A percentile compares a stretch with the other conserved stretches of the same genome.
phyloP scores from a whole-genome alignment of 129 eudicot species.

The Centaurea solstitialis region DNA sequence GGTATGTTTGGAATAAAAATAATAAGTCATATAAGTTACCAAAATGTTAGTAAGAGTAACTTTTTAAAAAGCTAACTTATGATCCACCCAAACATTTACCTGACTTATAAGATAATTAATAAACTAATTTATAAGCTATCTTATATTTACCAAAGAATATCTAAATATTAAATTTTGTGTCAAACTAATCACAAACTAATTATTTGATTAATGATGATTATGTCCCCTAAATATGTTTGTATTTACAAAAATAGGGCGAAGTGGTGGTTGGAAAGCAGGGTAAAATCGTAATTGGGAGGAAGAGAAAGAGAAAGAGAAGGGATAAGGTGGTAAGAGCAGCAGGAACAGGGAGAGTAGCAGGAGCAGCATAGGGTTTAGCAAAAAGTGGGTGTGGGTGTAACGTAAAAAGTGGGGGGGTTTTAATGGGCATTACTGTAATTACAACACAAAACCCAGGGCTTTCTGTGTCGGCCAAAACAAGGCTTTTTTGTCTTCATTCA shows the following conservation, averaged over 20 bases:
- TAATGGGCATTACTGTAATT: conserved; percentile 31
- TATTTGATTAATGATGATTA: not conserved
- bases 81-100: too few relatives aligned
- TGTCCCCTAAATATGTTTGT: not conserved
- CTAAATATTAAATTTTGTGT: not conserved
- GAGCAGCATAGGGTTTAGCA: conserved; percentile 3
- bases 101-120: too few relatives aligned
- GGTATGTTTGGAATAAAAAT: too few relatives aligned
- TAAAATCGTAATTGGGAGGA: conserved; percentile 1
- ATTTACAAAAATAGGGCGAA: not conserved
- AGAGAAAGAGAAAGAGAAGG: not conserved
- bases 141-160: too few relatives aligned
- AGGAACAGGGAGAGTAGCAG: not conserved
- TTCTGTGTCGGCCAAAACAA: conserved; percentile 29
- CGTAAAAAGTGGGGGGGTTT: conserved; percentile 45
- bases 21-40: too few relatives aligned
- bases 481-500: conserved; percentile 30
- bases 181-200: too few relatives aligned
- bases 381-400: conserved; percentile 11
- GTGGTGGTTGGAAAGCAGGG: not conserved
- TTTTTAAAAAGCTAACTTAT: too few relatives aligned
- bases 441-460: conserved; percentile 1
- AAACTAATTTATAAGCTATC: too few relatives aligned
- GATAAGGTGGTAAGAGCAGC: conserved; percentile 9
- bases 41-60: too few relatives aligned